Percentiles rank a stretch among this genome's conserved stretches.
Evolutionary conservation across 2,329 filamentous ascomycete species (phyloP).

Genomic region (Penicillium hordei): DNA sequence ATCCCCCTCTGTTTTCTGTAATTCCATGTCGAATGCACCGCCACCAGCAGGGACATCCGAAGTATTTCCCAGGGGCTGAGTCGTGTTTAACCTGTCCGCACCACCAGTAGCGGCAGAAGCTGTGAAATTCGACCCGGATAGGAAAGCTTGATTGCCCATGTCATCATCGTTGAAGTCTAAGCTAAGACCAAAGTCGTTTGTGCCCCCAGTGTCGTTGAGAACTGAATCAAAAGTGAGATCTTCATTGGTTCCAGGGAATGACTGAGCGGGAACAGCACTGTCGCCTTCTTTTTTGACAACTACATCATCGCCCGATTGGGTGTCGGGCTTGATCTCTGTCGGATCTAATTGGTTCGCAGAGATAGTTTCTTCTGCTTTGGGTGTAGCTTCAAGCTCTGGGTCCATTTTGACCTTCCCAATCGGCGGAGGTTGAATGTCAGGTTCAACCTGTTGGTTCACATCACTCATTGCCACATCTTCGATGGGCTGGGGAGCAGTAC

Average conservation of each 20-base stretch:
- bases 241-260: conserved; percentile 28
- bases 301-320: conserved; percentile 15
- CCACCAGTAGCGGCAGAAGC: conserved; percentile 19
- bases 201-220: conserved; percentile 35
- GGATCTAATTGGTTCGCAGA: conserved; percentile 14
- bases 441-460: conserved; percentile 16
- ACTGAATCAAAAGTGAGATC: conserved; percentile 46
- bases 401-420: conserved; percentile 20
- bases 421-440: conserved; percentile 17
- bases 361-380: conserved; percentile 17
- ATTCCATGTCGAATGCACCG: conserved; percentile 40
- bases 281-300: conserved; percentile 28
- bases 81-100: conserved; percentile 12
- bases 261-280: conserved; percentile 22
- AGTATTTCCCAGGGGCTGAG: conserved; percentile 23
- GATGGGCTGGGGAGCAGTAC: conserved; percentile 25
- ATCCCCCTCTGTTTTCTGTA: conserved; percentile 29
- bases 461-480: conserved; percentile 36
- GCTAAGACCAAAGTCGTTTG: conserved; percentile 41
- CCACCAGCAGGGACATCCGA: conserved; percentile 27
- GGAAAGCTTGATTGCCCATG: conserved; percentile 40
- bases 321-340: conserved; percentile 11
- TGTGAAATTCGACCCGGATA: conserved; percentile 36
- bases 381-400: conserved; percentile 18
- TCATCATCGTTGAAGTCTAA: conserved; percentile 43